Conservation (phyloP, 495 filamentous ascomycete species). For the Chaetomium cochliodes region DNA sequence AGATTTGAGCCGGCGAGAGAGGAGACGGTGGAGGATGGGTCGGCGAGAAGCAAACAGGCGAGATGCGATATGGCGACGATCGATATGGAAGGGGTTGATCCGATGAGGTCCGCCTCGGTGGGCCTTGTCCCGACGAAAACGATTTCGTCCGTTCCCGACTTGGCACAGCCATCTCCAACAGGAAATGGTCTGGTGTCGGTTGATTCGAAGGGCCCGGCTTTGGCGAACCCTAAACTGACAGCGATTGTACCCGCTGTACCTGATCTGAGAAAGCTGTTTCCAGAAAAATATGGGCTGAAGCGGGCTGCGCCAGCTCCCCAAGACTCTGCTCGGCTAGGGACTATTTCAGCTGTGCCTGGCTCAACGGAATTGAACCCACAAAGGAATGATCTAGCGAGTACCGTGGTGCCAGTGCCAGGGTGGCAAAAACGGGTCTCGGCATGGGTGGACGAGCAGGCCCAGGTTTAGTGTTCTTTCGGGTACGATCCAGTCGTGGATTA, state of each 20-base stretch:
- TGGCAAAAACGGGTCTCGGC: neutral
- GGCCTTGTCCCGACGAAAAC: neutral
- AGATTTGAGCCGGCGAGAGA: neutral
- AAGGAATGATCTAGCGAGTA: neutral
- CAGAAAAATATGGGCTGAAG: neutral
- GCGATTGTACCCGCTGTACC: neutral
- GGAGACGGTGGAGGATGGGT: neutral
- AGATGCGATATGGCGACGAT: neutral
- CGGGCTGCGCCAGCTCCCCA: neutral
- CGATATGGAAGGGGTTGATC: neutral
- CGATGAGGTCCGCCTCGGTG: neutral
- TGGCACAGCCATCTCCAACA: neutral
- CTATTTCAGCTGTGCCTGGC: neutral
- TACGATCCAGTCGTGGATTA: neutral
- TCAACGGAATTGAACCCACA: neutral
- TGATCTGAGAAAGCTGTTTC: neutral
- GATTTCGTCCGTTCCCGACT: neutral
- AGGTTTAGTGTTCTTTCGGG: neutral
- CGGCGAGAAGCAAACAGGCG: too few species aligned
- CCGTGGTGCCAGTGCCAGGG: neutral
- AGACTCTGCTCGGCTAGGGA: neutral
- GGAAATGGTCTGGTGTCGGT: neutral
- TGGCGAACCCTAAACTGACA: neutral
- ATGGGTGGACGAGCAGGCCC: slow-evolving; percentile 5
- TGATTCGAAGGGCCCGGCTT: neutral